phyloP scores from a whole-genome alignment of 140 eudicot genomes.

The Oenanthe javanica region DNA sequence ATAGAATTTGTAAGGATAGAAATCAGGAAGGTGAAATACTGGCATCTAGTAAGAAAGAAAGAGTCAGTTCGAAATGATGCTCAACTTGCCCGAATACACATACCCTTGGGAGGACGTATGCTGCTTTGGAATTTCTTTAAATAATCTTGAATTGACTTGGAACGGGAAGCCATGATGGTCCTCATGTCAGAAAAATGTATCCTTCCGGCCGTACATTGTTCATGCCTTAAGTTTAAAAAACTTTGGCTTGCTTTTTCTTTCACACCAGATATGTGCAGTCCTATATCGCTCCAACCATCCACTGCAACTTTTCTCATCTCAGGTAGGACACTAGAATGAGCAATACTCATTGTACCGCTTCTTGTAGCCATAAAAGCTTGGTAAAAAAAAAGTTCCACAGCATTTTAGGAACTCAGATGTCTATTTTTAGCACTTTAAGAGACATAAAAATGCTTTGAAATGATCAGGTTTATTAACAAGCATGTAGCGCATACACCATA shows the following conservation, averaged over 20 bases:
- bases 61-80: background rate
- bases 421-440: background rate
- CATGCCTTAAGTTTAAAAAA: constrained; percentile 35
- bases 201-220: constrained; percentile 30
- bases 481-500: background rate
- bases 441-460: background rate
- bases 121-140: constrained; percentile 32
- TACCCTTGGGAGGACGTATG: constrained; percentile 26
- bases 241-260: constrained; percentile 28
- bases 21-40: background rate
- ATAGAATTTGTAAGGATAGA: background rate
- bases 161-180: constrained; percentile 31
- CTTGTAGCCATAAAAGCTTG: constrained; percentile 59
- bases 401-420: background rate
- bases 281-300: constrained; percentile 31
- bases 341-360: constrained; percentile 44
- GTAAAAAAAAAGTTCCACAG: background rate
- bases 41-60: constrained; percentile 11
- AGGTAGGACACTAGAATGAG: constrained; percentile 37
- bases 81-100: background rate
- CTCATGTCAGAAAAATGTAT: constrained; percentile 32
- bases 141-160: constrained; percentile 27
- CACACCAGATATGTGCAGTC: constrained; percentile 21
- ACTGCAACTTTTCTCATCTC: constrained; percentile 19
- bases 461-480: background rate